A percentile compares a stretch with the other conserved stretches of the same genome.
Conservation (phyloP, 208 protist genomes). For the Leishmania amazonensis region DNA sequence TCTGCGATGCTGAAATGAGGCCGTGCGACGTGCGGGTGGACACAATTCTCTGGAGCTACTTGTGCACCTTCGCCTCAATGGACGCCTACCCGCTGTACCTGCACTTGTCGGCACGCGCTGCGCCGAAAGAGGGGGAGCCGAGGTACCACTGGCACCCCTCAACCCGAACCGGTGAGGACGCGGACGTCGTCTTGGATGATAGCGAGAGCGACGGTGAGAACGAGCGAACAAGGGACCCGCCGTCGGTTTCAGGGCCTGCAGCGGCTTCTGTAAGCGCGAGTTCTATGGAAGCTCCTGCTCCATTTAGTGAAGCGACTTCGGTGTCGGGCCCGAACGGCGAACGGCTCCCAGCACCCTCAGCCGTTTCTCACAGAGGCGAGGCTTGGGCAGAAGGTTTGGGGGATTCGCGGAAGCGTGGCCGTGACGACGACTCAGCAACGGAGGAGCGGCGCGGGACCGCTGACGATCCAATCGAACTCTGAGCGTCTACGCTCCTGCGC, state of each 20-base stretch:
- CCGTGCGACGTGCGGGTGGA: conserved; percentile 59
- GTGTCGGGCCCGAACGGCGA: not conserved
- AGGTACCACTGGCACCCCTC: conserved; percentile 45
- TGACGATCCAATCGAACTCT: conserved; percentile 77
- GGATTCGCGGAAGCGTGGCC: conserved; percentile 7
- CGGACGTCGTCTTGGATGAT: conserved; percentile 34
- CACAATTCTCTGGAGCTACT: conserved; percentile 68
- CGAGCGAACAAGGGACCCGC: not conserved
- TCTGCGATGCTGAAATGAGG: conserved; percentile 74
- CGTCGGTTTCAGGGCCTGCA: not conserved
- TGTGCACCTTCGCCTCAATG: conserved; percentile 20
- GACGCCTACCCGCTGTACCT: conserved; percentile 33
- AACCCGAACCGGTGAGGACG: conserved; percentile 17
- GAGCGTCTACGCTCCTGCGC: conserved; percentile 11
- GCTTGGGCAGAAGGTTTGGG: not conserved
- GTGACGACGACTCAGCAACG: conserved; percentile 24
- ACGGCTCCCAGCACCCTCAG: not conserved
- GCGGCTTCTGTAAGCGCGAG: not conserved
- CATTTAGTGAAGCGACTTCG: not conserved
- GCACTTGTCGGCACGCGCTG: conserved; percentile 30
- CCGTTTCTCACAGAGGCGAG: not conserved
- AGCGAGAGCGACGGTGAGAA: conserved; percentile 21
- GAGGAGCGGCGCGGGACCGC: conserved; percentile 36
- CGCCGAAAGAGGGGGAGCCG: not conserved
- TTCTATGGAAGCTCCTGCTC: not conserved